Conservation (phyloP, 2,329 filamentous ascomycete genomes). For the Dothistroma pini region DNA sequence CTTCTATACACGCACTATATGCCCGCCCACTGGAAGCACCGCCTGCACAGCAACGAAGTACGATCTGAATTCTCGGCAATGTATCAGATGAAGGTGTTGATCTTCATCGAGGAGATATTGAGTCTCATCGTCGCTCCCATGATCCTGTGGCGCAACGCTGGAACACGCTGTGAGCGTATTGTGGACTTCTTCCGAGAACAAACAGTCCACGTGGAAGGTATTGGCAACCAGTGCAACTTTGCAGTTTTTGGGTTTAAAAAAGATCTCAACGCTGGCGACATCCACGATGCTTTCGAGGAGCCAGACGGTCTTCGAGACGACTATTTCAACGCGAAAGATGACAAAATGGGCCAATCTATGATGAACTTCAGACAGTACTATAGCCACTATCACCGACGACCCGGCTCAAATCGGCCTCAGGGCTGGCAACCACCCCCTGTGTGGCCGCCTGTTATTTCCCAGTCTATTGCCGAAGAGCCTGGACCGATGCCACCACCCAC, state of each 20-base stretch:
- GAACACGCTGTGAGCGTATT: conserved; percentile 84
- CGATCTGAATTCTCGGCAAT: conserved; percentile 84
- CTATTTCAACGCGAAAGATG: conserved; percentile 92
- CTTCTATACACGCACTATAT: conserved; percentile 91
- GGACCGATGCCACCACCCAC: conserved; percentile 1
- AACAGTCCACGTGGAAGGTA: conserved; percentile 91
- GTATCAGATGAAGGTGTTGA: conserved; percentile 87
- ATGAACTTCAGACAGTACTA: conserved; percentile 96
- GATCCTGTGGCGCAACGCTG: conserved; percentile 79
- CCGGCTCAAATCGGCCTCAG: conserved; percentile 25
- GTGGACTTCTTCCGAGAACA: conserved; percentile 99
- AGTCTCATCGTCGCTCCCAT: conserved; percentile 91
- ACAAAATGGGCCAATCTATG: conserved; percentile 97
- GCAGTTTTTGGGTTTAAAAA: conserved; percentile 97
- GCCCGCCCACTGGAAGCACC: conserved; percentile 81
- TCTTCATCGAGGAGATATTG: conserved; percentile 88
- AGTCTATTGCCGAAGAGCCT: conserved; percentile 25
- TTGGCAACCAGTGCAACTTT: conserved; percentile 96
- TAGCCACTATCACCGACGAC: conserved; percentile 33
- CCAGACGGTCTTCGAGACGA: conserved; percentile 67
- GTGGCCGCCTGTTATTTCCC: conserved; percentile 31
- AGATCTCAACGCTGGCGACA: conserved; percentile 53
- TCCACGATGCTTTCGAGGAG: conserved; percentile 35
- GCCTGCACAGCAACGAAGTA: conserved; percentile 91
- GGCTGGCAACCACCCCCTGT: conserved; percentile 32